phyloP scores from a whole-genome alignment of 768 basidiomycete genomes.

The Xanthoconium purpureum region DNA sequence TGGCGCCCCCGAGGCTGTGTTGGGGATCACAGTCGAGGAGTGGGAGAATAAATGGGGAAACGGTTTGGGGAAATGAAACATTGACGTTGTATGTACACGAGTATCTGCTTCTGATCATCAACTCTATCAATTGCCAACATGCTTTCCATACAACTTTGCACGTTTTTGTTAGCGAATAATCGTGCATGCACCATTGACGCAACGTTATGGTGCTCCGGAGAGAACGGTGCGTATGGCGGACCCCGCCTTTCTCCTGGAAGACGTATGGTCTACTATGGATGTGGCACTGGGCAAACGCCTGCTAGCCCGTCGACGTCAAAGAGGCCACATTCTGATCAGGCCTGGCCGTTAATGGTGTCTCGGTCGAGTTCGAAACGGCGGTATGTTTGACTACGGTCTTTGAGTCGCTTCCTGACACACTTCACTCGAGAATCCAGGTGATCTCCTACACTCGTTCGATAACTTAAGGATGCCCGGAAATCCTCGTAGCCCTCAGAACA shows the following conservation, averaged over 20 bases:
- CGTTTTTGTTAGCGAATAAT: neutral
- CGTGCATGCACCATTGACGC: neutral
- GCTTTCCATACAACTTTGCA: neutral
- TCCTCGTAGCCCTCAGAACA: constrained; percentile 5
- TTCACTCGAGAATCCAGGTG: constrained; percentile 15
- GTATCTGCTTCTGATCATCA: too few relatives aligned
- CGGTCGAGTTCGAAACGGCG: constrained; percentile 19
- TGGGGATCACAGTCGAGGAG: constrained; percentile 54
- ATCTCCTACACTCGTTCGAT: constrained; percentile 12
- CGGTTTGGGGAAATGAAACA: neutral
- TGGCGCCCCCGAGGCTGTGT: constrained; percentile 45
- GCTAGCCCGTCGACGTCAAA: neutral
- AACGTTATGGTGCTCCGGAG: neutral
- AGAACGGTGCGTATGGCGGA: neutral
- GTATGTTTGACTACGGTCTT: constrained; percentile 9
- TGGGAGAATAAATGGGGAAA: constrained; percentile 23
- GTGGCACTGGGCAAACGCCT: neutral
- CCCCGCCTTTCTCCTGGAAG: constrained; percentile 3
- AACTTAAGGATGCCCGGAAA: constrained; percentile 18
- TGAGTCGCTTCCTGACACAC: neutral
- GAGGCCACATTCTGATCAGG: neutral
- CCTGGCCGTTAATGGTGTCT: neutral
- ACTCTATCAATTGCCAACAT: too few relatives aligned
- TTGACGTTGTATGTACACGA: too few relatives aligned
- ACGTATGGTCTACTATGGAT: neutral